Base-by-base conservation (phyloP, 495 filamentous ascomycete genomes). In the Daldinia decipiens region DNA sequence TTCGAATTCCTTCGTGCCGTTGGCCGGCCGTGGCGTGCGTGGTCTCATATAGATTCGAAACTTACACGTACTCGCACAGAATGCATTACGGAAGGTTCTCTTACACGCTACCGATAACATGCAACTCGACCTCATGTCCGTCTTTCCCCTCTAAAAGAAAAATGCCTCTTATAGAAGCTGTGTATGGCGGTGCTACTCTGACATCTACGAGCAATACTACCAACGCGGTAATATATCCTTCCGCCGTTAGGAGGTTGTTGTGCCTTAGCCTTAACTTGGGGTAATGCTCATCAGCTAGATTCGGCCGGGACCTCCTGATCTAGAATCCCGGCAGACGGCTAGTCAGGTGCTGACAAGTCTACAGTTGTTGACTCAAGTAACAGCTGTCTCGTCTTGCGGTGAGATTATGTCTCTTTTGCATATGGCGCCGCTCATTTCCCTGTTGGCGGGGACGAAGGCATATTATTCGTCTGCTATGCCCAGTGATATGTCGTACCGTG, bases 361-460 rank as follows among this genome's bases (percentile, higher is more conserved):
- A 36, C 65, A 55, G 59, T 59, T 62, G n/a, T 32, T 55, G 34
- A 61, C 57, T 65, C 54, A 52, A 66, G 61, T 50, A 68, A 68
- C 62, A 65, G 43, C 52, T 58, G 65, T 73, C 65, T 73, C 45
- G 65, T 73, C 65, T 73, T 73, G 70, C 70, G 70, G 70, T 73
- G 70, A 73, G 65, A 65, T 62, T 55, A 65, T 27, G 40, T 47
- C 31, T 26, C 29, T 57, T 62, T 50, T 68, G 70, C 70, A 68
- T 68, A 65, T 56, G 43, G 52, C 61, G 57, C 61, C 32, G 27
- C 56, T 57, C 38, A n/a, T 29, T 65, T 52, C 9, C 50, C 31
- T 53, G 70, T 62, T 72, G 68, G 68, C 63, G 36, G 59, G 4
- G 32, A 57, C 27, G 45, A 51, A 17, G 8, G 39, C 21, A 50